Conservation (phyloP, 768 basidiomycete species). For the Nidularia sp. region DNA sequence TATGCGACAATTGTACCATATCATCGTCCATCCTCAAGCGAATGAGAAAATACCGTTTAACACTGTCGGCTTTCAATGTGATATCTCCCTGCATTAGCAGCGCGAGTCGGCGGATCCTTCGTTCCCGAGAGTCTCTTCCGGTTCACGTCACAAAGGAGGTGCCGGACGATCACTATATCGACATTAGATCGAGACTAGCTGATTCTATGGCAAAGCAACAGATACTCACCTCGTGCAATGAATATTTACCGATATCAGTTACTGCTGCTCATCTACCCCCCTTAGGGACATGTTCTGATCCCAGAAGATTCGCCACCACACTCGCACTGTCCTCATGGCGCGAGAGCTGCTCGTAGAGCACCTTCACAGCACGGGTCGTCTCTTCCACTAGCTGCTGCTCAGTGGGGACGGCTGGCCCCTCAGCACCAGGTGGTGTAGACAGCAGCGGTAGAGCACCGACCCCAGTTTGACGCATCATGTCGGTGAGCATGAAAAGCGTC, state of each 20-base stretch:
- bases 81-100: too few species aligned
- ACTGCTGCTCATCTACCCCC: not conserved
- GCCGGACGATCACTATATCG: not conserved
- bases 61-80: too few species aligned
- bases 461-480: slow-evolving; percentile 53
- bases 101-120: too few species aligned
- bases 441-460: slow-evolving; percentile 62
- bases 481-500: slow-evolving; percentile 37
- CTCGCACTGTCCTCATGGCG: not conserved
- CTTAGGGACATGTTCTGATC: not conserved
- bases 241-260: not conserved
- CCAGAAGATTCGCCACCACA: not conserved
- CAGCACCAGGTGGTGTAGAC: slow-evolving; percentile 12
- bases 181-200: not conserved
- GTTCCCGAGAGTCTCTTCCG: too few species aligned
- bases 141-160: not conserved
- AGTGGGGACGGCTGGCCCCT: not conserved
- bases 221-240: not conserved
- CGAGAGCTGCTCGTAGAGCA: not conserved
- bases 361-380: not conserved
- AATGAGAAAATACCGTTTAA: too few species aligned
- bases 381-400: not conserved
- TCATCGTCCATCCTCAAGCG: too few species aligned
- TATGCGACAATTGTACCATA: too few species aligned
- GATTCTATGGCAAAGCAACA: not conserved